phyloP scores from a whole-genome alignment of 208 protist genomes.

The Blechomonas ayalai region DNA sequence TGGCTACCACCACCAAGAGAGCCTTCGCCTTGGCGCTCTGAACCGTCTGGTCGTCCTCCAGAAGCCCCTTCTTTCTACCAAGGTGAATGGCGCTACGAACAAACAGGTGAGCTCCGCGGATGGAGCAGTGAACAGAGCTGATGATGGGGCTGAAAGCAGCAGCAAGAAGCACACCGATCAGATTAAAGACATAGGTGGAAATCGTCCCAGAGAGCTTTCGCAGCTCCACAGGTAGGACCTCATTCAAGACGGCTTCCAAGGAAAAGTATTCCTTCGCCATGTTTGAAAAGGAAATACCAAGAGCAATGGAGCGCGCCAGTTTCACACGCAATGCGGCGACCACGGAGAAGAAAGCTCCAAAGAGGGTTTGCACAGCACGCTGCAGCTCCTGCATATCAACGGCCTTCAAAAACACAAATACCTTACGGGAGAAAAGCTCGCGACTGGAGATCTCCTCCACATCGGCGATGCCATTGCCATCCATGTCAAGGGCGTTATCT shows the following conservation, averaged over 20 bases:
- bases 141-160: slow-evolving; percentile 22
- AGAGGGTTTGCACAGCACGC: slow-evolving; percentile 26
- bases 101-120: slow-evolving; percentile 53
- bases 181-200: slow-evolving; percentile 14
- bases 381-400: slow-evolving; percentile 47
- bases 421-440: slow-evolving; percentile 53
- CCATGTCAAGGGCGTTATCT: slow-evolving; percentile 38
- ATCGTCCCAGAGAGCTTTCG: slow-evolving; percentile 47
- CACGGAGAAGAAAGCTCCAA: slow-evolving; percentile 37
- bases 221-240: slow-evolving; percentile 37
- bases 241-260: slow-evolving; percentile 27
- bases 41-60: slow-evolving; percentile 33
- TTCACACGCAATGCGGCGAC: slow-evolving; percentile 52
- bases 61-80: slow-evolving; percentile 20
- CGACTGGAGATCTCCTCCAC: slow-evolving; percentile 24
- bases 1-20: slow-evolving; percentile 38
- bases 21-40: slow-evolving; percentile 24
- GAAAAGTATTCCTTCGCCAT: slow-evolving; percentile 29
- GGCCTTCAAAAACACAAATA: slow-evolving; percentile 39
- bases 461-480: slow-evolving; percentile 44
- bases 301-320: slow-evolving; percentile 42
- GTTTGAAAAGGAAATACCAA: slow-evolving; percentile 52
- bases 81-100: slow-evolving; percentile 25
- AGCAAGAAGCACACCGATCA: slow-evolving; percentile 29
- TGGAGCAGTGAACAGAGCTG: slow-evolving; percentile 46